Conservation (phyloP, 177 flowering plant species). For the Telopea speciosissima region DNA sequence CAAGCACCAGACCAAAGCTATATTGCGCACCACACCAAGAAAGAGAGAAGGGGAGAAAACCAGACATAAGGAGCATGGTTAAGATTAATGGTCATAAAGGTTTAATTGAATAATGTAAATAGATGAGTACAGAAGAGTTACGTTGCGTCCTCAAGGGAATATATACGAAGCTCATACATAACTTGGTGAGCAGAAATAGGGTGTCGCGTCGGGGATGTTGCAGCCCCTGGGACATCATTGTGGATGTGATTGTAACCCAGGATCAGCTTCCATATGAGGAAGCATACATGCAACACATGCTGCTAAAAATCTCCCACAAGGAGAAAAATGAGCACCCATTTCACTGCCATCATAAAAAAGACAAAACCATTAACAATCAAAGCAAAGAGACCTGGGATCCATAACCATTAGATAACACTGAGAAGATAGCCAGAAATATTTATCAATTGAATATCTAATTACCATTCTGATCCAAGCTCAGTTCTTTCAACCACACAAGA, state of each 20-base stretch:
- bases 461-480: not conserved
- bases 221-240: constrained; percentile 50
- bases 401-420: not conserved
- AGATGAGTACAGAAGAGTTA: constrained; percentile 23
- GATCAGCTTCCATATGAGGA: constrained; percentile 72
- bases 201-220: constrained; percentile 93
- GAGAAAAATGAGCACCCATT: constrained; percentile 99
- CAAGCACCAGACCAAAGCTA: constrained; percentile 87
- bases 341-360: constrained; percentile 53
- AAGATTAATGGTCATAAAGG: not conserved
- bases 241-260: constrained; percentile 52
- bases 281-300: constrained; percentile 86
- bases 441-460: not conserved
- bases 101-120: not conserved
- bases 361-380: constrained; percentile 9
- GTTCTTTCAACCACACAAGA: not conserved
- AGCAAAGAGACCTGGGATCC: not conserved
- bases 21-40: not conserved
- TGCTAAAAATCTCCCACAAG: constrained; percentile 97
- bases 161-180: constrained; percentile 93
- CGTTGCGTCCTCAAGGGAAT: constrained; percentile 97
- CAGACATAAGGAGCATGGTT: not conserved
- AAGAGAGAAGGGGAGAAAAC: constrained; percentile 13
- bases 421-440: constrained; percentile 4
- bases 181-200: constrained; percentile 88